Percentiles rank a stretch among this genome's conserved stretches.
Conservation (phyloP, 2,329 filamentous ascomycete genomes). For the Dactylonectria macrodidyma region DNA sequence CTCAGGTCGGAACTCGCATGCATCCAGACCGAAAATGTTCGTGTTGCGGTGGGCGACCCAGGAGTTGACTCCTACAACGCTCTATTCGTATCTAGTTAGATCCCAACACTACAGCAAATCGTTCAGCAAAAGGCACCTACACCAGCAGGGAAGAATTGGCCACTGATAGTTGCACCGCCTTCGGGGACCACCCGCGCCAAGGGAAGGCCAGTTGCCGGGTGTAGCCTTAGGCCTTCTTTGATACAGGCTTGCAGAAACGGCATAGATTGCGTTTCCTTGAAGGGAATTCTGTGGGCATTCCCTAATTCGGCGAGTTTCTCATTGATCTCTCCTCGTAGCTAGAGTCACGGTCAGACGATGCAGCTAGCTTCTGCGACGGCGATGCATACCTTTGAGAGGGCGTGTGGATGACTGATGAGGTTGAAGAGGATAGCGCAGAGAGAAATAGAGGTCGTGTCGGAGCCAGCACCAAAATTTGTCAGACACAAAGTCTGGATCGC, state of each 20-base stretch:
- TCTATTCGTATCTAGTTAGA: constrained; percentile 44
- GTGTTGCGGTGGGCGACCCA: constrained; percentile 57
- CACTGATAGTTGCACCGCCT: constrained; percentile 58
- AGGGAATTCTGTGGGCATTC: constrained; percentile 30
- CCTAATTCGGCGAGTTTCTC: constrained; percentile 9
- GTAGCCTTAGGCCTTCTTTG: constrained; percentile 65
- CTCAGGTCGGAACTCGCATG: constrained; percentile 61
- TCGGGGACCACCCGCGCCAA: constrained; percentile 63
- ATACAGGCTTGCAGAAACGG: constrained; percentile 68
- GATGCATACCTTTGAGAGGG: constrained; percentile 9
- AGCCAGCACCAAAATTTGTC: constrained; percentile 51
- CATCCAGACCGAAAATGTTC: constrained; percentile 60
- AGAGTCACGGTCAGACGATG: too few species aligned
- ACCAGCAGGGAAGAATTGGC: constrained; percentile 44
- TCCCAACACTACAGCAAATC: constrained; percentile 37
- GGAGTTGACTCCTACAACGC: constrained; percentile 58
- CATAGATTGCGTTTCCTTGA: constrained; percentile 59
- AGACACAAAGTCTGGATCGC: constrained; percentile 11
- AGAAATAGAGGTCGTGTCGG: constrained; percentile 52
- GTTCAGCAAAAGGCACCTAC: constrained; percentile 3
- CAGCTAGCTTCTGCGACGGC: too few species aligned
- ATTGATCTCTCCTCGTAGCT: constrained; percentile 21
- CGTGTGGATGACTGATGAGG: constrained; percentile 49
- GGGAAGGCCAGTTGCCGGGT: constrained; percentile 63
- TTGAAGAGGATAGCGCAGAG: constrained; percentile 53